Evolutionary conservation across 2,329 filamentous ascomycete species (phyloP).

Genomic region (Cladosporium sp.): DNA sequence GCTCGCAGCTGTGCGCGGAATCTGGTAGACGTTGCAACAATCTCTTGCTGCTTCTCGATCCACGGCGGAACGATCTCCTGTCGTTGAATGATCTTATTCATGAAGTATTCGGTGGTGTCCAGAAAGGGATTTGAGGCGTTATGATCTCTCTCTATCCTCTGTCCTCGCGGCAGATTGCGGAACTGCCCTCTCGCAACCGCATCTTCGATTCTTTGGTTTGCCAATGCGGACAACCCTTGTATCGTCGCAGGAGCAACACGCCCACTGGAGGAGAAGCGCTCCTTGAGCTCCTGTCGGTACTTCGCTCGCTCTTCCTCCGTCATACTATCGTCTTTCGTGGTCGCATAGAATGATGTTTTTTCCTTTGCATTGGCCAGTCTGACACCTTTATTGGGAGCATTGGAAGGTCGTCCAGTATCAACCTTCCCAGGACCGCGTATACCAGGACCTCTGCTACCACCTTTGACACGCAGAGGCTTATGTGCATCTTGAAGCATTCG

Average conservation of each 20-base stretch:
- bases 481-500: constrained; percentile 68
- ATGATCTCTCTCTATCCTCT: constrained; percentile 73
- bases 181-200: constrained; percentile 91
- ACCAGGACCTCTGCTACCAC: constrained; percentile 16
- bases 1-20: constrained; percentile 72
- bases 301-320: constrained; percentile 68
- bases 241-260: constrained; percentile 68
- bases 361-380: constrained; percentile 57
- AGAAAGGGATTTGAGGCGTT: constrained; percentile 83
- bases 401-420: constrained; percentile 40
- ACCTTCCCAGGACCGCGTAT: constrained; percentile 37
- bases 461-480: constrained; percentile 46
- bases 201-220: constrained; percentile 89
- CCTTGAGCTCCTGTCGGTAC: constrained; percentile 67
- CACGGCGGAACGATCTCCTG: constrained; percentile 95
- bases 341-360: constrained; percentile 51
- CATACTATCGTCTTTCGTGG: constrained; percentile 52
- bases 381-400: constrained; percentile 37
- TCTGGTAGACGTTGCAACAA: constrained; percentile 61
- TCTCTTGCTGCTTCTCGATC: constrained; percentile 97
- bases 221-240: constrained; percentile 72
- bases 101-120: constrained; percentile 93
- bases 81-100: constrained; percentile 97
- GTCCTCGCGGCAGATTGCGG: constrained; percentile 74
- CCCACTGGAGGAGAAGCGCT: constrained; percentile 70